phyloP scores from a whole-genome alignment of 2,329 filamentous ascomycete genomes.

The Monosporascus ibericus region DNA sequence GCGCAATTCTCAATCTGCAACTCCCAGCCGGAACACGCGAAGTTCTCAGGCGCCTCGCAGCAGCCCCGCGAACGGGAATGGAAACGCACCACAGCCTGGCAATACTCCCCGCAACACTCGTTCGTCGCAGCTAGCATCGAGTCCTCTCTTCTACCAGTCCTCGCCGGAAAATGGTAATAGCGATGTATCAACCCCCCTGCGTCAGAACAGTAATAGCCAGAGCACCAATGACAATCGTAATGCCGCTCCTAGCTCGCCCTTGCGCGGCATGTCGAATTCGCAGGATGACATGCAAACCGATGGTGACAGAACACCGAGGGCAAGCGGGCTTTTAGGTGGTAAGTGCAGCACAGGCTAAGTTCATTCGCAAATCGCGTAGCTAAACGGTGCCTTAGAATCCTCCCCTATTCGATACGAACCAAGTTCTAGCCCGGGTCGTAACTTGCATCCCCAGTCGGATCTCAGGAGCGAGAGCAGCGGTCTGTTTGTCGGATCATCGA shows the following conservation, averaged over 20 bases:
- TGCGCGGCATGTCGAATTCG: slow-evolving; percentile 53
- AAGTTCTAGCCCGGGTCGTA: slow-evolving; percentile 78
- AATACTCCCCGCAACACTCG: slow-evolving; percentile 41
- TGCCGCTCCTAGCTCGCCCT: slow-evolving; percentile 49
- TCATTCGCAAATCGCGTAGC: neutral
- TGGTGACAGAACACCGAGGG: slow-evolving; percentile 66
- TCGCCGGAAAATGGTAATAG: slow-evolving; percentile 32
- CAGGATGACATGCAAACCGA: slow-evolving; percentile 39
- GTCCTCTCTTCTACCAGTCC: slow-evolving; percentile 71
- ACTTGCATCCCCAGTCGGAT: slow-evolving; percentile 58
- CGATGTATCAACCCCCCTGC: slow-evolving; percentile 44
- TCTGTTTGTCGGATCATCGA: slow-evolving; percentile 68
- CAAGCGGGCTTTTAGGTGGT: slow-evolving; percentile 60
- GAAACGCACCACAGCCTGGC: slow-evolving; percentile 16
- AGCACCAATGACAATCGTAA: slow-evolving; percentile 33
- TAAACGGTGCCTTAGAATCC: slow-evolving; percentile 55
- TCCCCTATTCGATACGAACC: slow-evolving; percentile 88
- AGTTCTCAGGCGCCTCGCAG: slow-evolving; percentile 49
- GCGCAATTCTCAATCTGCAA: slow-evolving; percentile 48
- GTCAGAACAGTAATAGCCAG: slow-evolving; percentile 53
- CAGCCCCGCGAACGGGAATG: slow-evolving; percentile 32
- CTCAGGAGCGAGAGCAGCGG: slow-evolving; percentile 78
- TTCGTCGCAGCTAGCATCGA: slow-evolving; percentile 58
- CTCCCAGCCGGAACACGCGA: slow-evolving; percentile 45
- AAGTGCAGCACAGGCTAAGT: slow-evolving; percentile 18